Percentiles rank a stretch among this genome's conserved stretches.
Evolutionary conservation across 345 rosid genomes (phyloP).

Genomic region (Lagerstroemia speciosa): DNA sequence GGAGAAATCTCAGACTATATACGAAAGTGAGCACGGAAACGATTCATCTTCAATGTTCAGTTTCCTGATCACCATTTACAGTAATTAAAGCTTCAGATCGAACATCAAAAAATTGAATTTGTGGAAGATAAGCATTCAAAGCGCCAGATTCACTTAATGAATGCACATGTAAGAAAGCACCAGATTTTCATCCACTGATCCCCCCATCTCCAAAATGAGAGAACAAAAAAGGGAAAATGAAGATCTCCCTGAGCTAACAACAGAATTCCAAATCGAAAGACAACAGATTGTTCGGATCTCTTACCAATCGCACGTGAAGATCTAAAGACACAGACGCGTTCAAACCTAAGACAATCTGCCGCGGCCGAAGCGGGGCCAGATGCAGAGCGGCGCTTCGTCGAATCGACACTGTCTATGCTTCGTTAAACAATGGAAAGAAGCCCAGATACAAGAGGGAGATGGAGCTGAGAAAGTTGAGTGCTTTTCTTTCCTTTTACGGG

Average conservation of each 20-base stretch:
- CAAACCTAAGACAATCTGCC: not conserved
- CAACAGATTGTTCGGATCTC: not conserved
- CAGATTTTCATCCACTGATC: not conserved
- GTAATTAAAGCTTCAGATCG: not conserved
- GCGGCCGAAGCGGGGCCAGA: not conserved
- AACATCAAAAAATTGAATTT: not conserved
- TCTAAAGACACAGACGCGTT: not conserved
- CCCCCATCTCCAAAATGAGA: not conserved
- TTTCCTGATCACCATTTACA: not conserved
- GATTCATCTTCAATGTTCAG: not conserved
- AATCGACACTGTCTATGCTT: not conserved
- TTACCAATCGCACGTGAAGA: not conserved
- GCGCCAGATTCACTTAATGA: not conserved
- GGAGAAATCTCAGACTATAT: too few species aligned
- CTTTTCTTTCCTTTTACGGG: not conserved
- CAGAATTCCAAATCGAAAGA: not conserved
- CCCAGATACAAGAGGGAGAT: not conserved
- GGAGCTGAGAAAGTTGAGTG: not conserved
- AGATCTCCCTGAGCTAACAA: not conserved
- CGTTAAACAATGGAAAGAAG: not conserved
- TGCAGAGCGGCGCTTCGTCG: not conserved
- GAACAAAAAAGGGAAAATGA: not conserved
- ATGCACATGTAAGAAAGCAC: not conserved
- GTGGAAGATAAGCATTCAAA: not conserved
- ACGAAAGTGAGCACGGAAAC: not conserved